Evolutionary conservation across 2,329 filamentous ascomycete genomes (phyloP).

Genomic region (Stagonosporopsis vannaccii): DNA sequence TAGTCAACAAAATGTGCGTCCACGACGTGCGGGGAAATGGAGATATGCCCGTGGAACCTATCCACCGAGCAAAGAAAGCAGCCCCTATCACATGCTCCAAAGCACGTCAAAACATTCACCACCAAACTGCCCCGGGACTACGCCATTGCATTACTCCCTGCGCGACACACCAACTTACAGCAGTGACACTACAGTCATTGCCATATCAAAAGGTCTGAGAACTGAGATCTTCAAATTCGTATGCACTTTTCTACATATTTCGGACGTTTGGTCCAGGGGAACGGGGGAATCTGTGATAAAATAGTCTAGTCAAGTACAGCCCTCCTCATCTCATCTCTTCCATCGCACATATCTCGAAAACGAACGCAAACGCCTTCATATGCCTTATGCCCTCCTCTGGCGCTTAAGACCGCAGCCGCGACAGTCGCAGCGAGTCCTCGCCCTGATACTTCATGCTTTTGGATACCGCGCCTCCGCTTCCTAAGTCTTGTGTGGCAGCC

Average conservation of each 20-base stretch:
- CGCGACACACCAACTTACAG: background rate
- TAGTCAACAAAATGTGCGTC: no score
- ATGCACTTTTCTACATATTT: constrained; percentile 16
- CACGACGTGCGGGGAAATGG: no score
- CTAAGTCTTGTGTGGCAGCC: background rate
- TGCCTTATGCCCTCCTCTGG: constrained; percentile 9
- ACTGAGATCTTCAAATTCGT: no score
- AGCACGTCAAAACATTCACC: no score
- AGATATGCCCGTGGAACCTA: no score
- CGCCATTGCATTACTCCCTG: no score
- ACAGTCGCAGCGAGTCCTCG: background rate
- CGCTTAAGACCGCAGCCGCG: background rate
- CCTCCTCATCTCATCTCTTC: background rate
- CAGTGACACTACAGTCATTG: background rate
- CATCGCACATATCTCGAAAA: constrained; percentile 5
- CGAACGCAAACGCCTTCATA: constrained; percentile 13
- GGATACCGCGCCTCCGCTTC: background rate
- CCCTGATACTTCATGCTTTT: background rate
- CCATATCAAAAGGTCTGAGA: background rate
- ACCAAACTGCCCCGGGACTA: no score
- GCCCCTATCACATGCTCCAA: no score
- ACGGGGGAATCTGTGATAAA: constrained; percentile 33
- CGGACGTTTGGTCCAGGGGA: constrained; percentile 9
- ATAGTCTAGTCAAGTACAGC: constrained; percentile 24
- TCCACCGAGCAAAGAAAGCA: no score